Conservation (phyloP, 2,329 filamentous ascomycete species). For the Chaetomium olivaceum region DNA sequence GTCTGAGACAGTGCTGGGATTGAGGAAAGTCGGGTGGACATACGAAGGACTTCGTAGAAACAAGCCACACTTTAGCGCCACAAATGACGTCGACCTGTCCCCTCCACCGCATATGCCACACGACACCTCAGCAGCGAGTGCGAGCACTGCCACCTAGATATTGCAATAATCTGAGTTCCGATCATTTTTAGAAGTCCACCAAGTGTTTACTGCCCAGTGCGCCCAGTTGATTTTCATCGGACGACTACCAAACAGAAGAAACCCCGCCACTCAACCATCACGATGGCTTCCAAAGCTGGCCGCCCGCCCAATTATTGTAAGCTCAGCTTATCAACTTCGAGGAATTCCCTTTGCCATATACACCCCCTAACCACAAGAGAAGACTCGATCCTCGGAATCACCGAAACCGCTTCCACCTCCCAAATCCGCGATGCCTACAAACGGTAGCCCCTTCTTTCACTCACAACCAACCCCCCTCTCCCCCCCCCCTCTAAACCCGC, state of each 20-base stretch:
- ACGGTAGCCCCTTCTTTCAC: slow-evolving; percentile 51
- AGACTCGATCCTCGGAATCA: slow-evolving; percentile 75
- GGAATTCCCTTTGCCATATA: not conserved
- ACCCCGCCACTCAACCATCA: not conserved
- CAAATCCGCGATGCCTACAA: slow-evolving; percentile 96
- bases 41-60: not conserved
- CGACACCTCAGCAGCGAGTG: not conserved
- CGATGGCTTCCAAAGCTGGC: slow-evolving; percentile 40
- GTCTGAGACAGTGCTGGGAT: slow-evolving; percentile 15
- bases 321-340: slow-evolving; percentile 23
- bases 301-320: slow-evolving; percentile 61
- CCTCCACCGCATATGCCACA: not conserved
- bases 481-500: not conserved
- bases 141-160: not conserved
- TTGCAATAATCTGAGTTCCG: not conserved
- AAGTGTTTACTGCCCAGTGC: not conserved
- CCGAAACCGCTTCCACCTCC: slow-evolving; percentile 72
- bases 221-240: too few species aligned
- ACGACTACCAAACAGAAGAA: not conserved
- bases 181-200: not conserved
- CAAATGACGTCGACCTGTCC: slow-evolving; percentile 45
- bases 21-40: not conserved
- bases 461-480: not conserved
- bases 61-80: slow-evolving; percentile 41
- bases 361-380: not conserved